A percentile compares a stretch with the other conserved stretches of the same genome.
Evolutionary conservation across 2,329 filamentous ascomycete species (phyloP).

Genomic region (Sphaerulina vaccinii): DNA sequence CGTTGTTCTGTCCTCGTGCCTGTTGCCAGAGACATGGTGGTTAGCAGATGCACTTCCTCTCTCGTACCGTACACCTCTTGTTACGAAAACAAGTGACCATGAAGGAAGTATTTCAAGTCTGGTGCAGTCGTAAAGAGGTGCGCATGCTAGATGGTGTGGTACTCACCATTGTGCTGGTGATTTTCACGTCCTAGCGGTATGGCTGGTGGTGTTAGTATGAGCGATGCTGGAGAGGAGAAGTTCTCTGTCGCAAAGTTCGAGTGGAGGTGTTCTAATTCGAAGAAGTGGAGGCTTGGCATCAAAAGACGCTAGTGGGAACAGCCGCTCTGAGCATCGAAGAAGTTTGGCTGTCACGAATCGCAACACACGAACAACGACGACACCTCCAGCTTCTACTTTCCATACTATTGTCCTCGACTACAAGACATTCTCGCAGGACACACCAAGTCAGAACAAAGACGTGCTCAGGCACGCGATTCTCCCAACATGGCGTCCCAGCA

Average conservation of each 20-base stretch:
- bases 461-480: constrained; percentile 41
- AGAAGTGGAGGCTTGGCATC: neutral
- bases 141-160: constrained; percentile 7
- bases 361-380: too few relatives aligned
- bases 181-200: constrained; percentile 29
- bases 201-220: constrained; percentile 18
- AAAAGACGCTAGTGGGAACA: too few relatives aligned
- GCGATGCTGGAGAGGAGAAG: constrained; percentile 1
- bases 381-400: too few relatives aligned
- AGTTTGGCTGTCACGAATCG: too few relatives aligned
- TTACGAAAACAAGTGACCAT: constrained; percentile 14
- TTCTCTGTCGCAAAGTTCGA: constrained; percentile 1
- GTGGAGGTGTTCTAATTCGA: too few relatives aligned
- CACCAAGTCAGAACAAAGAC: constrained; percentile 31
- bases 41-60: constrained; percentile 20
- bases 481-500: constrained; percentile 45
- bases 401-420: neutral
- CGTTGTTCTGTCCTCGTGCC: constrained; percentile 31
- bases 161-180: constrained; percentile 52
- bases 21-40: constrained; percentile 15
- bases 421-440: neutral
- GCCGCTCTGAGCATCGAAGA: too few relatives aligned
- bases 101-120: constrained; percentile 9
- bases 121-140: constrained; percentile 17
- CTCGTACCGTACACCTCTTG: constrained; percentile 16